Evolutionary conservation across 2,329 filamentous ascomycete species (phyloP), one percentile per base, ranked within the genome.

Genomic region (Diaporthe citri): DNA sequence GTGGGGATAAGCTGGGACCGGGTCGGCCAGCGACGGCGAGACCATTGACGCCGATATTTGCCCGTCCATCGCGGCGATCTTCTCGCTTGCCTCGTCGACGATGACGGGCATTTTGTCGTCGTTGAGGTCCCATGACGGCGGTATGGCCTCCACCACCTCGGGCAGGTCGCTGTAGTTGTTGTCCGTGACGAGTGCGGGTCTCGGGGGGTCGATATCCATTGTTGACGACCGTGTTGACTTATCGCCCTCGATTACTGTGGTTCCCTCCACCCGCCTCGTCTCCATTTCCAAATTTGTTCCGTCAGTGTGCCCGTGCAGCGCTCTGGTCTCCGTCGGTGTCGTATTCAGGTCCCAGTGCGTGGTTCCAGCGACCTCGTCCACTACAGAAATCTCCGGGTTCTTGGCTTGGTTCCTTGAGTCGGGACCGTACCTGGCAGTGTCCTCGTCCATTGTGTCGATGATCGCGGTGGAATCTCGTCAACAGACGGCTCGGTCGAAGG

Each of bases 121-220:
- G 34, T 3, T 22, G 4, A 43, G n/a, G 8, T 74, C 72, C 72
- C 62, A 74, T 3, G 39, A 59, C 12, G 62, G 72, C 41, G 72
- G 72, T 9, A 70, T 67, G 22, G 15, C 62, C 13, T 43, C 72
- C 17, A 64, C 51, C 6, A 74, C 72, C 55, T 74, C 72, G 13
- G 64, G 64, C 20, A 74, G 62, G 52, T 70, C 62, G 51, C 72
- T 74, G 72, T 70, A 74, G 52, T 51, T 43, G 51, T 36, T 43
- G 28, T 74, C 39, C 72, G 28, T 34, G 12, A 73, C 71, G 34
- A 46, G 17, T 48, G 59, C 57, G 34, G 71, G 71, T 62, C 46
- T 73, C 36, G 57, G 48, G 31, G 71, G 71, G 36, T 73, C 71
- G 31, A 55, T 52, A 12, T 12, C 48, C 41, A 39, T 56, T 51